phyloP scores from a whole-genome alignment of 78 protist genomes.

The Monosiga brevicollis region DNA sequence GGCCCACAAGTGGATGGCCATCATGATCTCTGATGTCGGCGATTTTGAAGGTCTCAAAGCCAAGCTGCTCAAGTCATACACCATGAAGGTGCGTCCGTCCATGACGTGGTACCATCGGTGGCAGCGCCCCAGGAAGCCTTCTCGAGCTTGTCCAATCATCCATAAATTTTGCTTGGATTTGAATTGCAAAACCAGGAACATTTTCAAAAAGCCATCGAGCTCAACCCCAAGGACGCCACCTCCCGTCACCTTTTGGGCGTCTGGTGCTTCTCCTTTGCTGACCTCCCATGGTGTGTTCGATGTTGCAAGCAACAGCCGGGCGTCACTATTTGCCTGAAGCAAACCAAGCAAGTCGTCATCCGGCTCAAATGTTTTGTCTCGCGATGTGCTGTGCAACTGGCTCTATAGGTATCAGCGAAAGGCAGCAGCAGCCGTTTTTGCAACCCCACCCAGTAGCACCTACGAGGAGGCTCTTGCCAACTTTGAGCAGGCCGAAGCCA shows the following conservation, averaged over 20 bases:
- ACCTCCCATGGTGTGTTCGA: slow-evolving; percentile 12
- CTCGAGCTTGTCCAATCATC: background rate
- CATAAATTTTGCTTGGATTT: background rate
- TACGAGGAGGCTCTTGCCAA: slow-evolving; percentile 24
- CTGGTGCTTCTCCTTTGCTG: slow-evolving; percentile 26
- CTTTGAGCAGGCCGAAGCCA: slow-evolving; percentile 19
- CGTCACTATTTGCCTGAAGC: too few species aligned
- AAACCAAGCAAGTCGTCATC: too few species aligned
- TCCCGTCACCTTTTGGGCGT: slow-evolving; percentile 26
- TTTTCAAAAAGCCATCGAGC: slow-evolving; percentile 14
- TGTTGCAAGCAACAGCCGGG: too few species aligned
- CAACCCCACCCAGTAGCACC: slow-evolving; percentile 24
- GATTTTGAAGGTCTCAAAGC: background rate
- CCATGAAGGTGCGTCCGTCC: background rate
- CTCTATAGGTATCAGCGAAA: background rate
- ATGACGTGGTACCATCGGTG: background rate
- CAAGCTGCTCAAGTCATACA: background rate
- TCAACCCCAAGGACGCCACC: slow-evolving; percentile 21
- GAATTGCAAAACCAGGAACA: background rate
- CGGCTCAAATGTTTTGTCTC: too few species aligned
- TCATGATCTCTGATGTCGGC: background rate
- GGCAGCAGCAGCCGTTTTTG: slow-evolving; percentile 31
- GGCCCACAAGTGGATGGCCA: background rate
- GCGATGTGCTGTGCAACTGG: background rate
- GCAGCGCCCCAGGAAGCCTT: background rate